A percentile compares a stretch with the other conserved stretches of the same genome.
phyloP scores from a whole-genome alignment of 2,329 filamentous ascomycete genomes.

The Sporothrix pseudoabietina region DNA sequence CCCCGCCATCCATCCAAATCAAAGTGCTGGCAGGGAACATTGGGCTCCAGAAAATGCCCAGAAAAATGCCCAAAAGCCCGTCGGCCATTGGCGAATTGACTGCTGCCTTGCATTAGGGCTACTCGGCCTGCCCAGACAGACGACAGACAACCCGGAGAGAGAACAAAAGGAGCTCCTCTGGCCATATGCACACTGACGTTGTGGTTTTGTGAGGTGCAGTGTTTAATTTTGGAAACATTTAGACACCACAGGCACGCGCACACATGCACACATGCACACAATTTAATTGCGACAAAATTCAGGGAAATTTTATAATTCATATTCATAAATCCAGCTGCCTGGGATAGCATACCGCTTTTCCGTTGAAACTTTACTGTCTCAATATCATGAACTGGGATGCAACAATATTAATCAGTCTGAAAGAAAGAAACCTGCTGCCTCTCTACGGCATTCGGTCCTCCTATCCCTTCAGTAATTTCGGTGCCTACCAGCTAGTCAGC shows the following conservation, averaged over 20 bases:
- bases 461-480: constrained; percentile 2
- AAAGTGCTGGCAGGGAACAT: background rate
- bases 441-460: background rate
- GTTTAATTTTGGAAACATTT: constrained; percentile 15
- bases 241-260: background rate
- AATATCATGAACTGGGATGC: background rate
- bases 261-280: background rate
- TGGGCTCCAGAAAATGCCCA: background rate
- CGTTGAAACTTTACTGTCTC: background rate
- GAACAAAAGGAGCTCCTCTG: background rate
- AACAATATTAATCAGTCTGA: background rate
- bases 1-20: constrained; percentile 1
- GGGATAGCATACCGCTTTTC: background rate
- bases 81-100: constrained; percentile 33
- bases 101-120: constrained; percentile 34
- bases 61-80: background rate
- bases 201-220: background rate
- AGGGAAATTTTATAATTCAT: background rate
- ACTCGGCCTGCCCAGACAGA: background rate
- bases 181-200: constrained; percentile 20
- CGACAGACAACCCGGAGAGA: background rate
- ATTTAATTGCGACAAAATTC: background rate
- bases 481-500: background rate
- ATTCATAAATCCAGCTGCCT: constrained; percentile 10
- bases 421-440: background rate